Evolutionary conservation across 2,329 filamentous ascomycete species (phyloP), one percentile per base, ranked within the genome.

Genomic region (Venturia asperata): DNA sequence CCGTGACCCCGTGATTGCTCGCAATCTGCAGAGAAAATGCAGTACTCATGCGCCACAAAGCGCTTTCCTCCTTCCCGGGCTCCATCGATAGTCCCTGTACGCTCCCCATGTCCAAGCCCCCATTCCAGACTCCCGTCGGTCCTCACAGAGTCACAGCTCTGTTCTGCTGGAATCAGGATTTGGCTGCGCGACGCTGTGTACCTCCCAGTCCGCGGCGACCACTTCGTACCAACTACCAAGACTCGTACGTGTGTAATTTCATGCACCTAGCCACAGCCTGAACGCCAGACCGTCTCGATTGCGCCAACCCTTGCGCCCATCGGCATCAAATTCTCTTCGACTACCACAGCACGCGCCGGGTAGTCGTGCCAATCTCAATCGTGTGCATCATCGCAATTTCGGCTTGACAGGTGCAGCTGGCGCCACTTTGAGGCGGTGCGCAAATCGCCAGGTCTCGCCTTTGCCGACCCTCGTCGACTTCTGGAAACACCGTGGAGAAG

Each of bases 31-130:
- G 11, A 56, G 19, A 30, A 15, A n/a, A 19, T 6, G 15, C 52
- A 56, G 13, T 19, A 6, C 27, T n/a, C 52, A 56, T 56, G 52
- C 52, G 52, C 52, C 52, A 56, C 52, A 56, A n/a, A n/a, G n/a
- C n/a, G n/a, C n/a, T n/a, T n/a, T n/a, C n/a, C n/a, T n/a, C n/a
- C n/a, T n/a, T n/a, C n/a, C n/a, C n/a, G 52, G 52, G 27, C 52
- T 9, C 52, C 10, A 34, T 19, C 52, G 34, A 37, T 19, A 19
- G 49, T 30, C 49, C 49, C 49, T 19, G 10, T n/a, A 49, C 21
- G 15, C 5, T 47, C 43, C n/a, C 43, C n/a, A 47, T 21, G 13
- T n/a, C n/a, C 6, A 19, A 5, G 6, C 13, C 13, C 43, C 15
- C n/a, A 15, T 47, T 21, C 43, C 6, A 47, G 5, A 47, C 24